Evolutionary conservation across 371 early-diverging fungal species (phyloP).

Genomic region (Mortierella sp.): DNA sequence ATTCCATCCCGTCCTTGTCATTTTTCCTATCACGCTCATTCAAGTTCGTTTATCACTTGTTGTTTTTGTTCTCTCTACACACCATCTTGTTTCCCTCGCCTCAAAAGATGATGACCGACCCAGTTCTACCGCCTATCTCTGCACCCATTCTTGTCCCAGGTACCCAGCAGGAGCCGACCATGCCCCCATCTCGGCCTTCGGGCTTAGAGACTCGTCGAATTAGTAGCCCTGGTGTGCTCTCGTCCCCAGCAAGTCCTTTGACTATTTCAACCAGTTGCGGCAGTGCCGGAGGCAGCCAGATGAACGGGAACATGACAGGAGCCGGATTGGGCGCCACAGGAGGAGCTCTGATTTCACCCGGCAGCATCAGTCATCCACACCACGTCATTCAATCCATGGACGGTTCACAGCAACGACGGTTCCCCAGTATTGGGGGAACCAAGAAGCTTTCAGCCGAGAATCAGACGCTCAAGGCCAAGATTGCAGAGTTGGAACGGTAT

Average conservation of each 20-base stretch:
- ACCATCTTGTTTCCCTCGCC: neutral
- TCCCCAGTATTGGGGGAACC: slow-evolving; percentile 26
- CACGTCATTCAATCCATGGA: neutral
- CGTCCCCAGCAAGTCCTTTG: too few species aligned
- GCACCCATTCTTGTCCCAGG: slow-evolving; percentile 40
- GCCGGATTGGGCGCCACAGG: neutral
- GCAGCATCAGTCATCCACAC: neutral
- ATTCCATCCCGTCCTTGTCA: too few species aligned
- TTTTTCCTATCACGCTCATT: too few species aligned
- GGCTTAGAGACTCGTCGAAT: too few species aligned
- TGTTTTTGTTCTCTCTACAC: slow-evolving; percentile 1
- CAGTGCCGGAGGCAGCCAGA: too few species aligned
- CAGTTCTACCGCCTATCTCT: slow-evolving; percentile 22
- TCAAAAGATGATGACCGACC: neutral
- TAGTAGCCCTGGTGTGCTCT: too few species aligned
- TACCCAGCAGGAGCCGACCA: slow-evolving; percentile 30
- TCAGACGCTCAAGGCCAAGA: slow-evolving; percentile 23
- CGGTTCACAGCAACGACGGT: slow-evolving; percentile 10
- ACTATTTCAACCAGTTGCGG: too few species aligned
- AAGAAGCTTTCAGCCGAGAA: slow-evolving; percentile 38
- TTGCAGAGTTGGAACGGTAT: slow-evolving; percentile 43
- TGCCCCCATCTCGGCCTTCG: slow-evolving; percentile 8
- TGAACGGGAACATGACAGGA: neutral
- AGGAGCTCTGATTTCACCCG: neutral
- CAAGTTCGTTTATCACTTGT: neutral